Percentiles rank a stretch among this genome's conserved stretches.
Conservation (phyloP, 768 basidiomycete species). For the Floccularia luteovirens region DNA sequence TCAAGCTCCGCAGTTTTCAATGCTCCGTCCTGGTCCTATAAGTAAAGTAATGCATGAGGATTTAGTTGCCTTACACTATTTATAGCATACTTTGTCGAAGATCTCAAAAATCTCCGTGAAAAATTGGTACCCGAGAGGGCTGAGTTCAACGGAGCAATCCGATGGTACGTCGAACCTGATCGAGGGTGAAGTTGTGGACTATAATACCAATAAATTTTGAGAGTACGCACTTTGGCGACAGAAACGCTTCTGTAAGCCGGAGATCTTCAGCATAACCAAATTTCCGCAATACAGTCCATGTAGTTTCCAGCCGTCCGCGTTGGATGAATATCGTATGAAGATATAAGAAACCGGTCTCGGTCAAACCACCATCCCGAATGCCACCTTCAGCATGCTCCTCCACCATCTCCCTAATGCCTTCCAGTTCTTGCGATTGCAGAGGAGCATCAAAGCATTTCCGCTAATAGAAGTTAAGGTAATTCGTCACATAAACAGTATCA, state of each 20-base stretch:
- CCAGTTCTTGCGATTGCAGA: constrained; percentile 85
- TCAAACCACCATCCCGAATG: constrained; percentile 74
- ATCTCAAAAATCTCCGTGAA: constrained; percentile 95
- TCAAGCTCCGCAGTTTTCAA: constrained; percentile 77
- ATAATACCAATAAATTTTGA: constrained; percentile 7
- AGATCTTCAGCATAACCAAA: constrained; percentile 97
- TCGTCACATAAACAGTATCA: not conserved
- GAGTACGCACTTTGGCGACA: constrained; percentile 74
- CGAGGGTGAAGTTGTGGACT: constrained; percentile 1
- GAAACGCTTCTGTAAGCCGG: constrained; percentile 78
- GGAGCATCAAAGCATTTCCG: constrained; percentile 94
- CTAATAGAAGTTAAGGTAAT: constrained; percentile 29
- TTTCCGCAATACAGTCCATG: constrained; percentile 92
- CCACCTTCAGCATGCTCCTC: constrained; percentile 69
- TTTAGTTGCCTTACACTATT: too few species aligned
- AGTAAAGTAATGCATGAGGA: not conserved
- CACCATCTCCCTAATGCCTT: constrained; percentile 94
- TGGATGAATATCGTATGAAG: constrained; percentile 97
- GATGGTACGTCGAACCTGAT: constrained; percentile 84
- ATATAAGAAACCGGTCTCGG: constrained; percentile 89
- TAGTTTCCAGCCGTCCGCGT: constrained; percentile 90
- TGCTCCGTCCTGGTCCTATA: constrained; percentile 91
- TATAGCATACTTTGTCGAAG: constrained; percentile 71
- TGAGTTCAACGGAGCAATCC: constrained; percentile 94
- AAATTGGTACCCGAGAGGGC: constrained; percentile 92